A percentile compares a stretch with the other conserved stretches of the same genome.
These are phyloP conservation scores for Exophiala sp. DNA, from an alignment of 2,329 filamentous ascomycete species.

Conservation along the genomic window DNA sequence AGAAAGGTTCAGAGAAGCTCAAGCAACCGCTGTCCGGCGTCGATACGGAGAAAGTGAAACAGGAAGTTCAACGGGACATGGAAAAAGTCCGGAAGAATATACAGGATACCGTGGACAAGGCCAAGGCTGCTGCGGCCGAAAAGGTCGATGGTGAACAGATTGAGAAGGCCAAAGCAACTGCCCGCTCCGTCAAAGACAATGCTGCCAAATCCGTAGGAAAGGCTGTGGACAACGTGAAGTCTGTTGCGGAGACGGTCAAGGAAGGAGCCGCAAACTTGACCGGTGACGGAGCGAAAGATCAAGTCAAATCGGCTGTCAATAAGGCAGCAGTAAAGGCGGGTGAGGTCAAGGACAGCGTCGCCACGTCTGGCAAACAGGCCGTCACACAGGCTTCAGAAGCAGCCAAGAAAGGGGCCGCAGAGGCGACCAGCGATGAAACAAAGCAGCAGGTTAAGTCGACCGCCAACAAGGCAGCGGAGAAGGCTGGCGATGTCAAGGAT, in stretches of 20 bases:
- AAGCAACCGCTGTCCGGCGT: constrained; percentile 11
- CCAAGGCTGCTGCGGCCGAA: constrained; percentile 3
- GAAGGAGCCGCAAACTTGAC: constrained; percentile 1
- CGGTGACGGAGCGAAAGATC: neutral
- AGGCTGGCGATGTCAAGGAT: constrained; percentile 5
- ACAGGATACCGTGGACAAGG: constrained; percentile 10
- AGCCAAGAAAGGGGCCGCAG: constrained; percentile 4
- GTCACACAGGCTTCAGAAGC: constrained; percentile 5
- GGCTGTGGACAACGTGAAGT: constrained; percentile 12
- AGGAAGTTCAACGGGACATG: constrained; percentile 23
- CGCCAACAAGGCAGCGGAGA: constrained; percentile 8
- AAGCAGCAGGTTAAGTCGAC: neutral
- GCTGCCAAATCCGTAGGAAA: constrained; percentile 8
- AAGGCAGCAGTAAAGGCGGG: neutral
- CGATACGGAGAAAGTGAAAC: constrained; percentile 19
- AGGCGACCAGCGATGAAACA: neutral
- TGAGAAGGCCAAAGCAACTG: constrained; percentile 5
- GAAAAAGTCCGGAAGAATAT: constrained; percentile 15
- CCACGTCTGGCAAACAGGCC: neutral
- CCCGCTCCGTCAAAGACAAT: constrained; percentile 8
- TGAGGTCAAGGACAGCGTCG: neutral
- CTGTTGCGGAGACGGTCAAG: constrained; percentile 7
- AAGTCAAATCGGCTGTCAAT: constrained; percentile 2
- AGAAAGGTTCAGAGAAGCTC: constrained; percentile 7
- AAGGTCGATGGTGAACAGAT: constrained; percentile 1